Base-by-base conservation (phyloP, 73 alveolate species). In the Paramecium sexaurelia region DNA sequence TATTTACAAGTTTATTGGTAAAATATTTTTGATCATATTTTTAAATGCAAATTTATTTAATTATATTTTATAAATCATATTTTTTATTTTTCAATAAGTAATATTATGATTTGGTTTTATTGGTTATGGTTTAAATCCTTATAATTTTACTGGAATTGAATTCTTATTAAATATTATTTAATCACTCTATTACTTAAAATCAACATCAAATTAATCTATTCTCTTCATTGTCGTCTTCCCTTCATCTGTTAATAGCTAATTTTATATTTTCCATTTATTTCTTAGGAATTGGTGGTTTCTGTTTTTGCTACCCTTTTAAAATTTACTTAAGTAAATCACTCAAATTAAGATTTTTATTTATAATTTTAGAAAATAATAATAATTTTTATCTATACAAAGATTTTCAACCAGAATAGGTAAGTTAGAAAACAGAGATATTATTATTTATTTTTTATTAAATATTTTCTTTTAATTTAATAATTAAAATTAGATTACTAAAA, bases 101-200 rank as follows among this genome's bases (percentile, higher is more conserved):
- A 71, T n/a, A 43, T 78, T 78, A 43, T 78, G 90, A 78, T 78
- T 45, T 40, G 90, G 75, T 45, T 78, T 78, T 37, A 78, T 45
- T 41, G 90, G 90, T 40, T 40, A 37, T 40, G 90, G 90, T 40
- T 78, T 78, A 11, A 24, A 39, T 78, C 90, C 90, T 43, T 39
- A 6, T 43, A 78, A 78, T 41, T 43, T 78, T 2, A 78, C 90
- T 19, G 90, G 90, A 19, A 37, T 32, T 3, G 57, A 19, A 61
- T 61, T 61, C 43, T 61, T 61, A 11, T 45, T 71, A 71, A 4
- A 13, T 32, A 32, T 71, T 71, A 71, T 24, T 33, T n/a, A 15
- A 71, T 71, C 86, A 61, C 17, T 51, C 33, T 3, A 17, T 51
- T 61, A 61, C 83, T 61, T 61, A 13, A 61, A 61, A 32, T 61